Evolutionary conservation across 2,329 filamentous ascomycete genomes (phyloP), one percentile per base, ranked within the genome.

Genomic region (Monosporascus sp.): DNA sequence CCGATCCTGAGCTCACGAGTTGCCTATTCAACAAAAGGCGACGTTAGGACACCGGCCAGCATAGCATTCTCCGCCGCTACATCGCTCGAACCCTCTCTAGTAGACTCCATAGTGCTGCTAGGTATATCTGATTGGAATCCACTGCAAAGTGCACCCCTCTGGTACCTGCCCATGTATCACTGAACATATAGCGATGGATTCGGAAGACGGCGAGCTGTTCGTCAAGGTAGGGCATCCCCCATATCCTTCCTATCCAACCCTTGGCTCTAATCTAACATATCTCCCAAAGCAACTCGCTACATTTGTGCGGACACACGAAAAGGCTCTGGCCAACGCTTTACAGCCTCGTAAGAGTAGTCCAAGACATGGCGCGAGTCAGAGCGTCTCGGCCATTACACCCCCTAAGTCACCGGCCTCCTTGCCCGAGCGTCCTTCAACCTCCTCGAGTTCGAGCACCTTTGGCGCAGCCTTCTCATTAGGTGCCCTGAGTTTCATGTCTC

Each of bases 271-370:
- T 43, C 54, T 63, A 55, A 63, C 57, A 71, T 57, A 31, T 50
- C 39, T 56, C 35, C 35, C 39, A 55, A 70, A 97, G 93, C 94
- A 96, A 80, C 82, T 99, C 70, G 92, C 93, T 69, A 87, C 87
- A 74, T 97, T 96, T 74, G 91, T 99, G 74, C 90, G 92, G 58
- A 96, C 91, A 52, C 91, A 99, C 77, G 94, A 99, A 74, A 96
- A 96, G 75, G 93, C 92, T 38, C 83, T 99, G 58, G 94, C 94
- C 68, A 97, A 97, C 76, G 93, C 93, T 64, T 78, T 97, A 58
- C 93, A 97, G 72, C 80, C 95, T 63, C 87, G 87, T 70, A 85
- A 89, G 65, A 81, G 83, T 57, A 75, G 79, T 41, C 77, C 82
- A 57, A 87, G 86, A 64, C 85, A 92, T 83, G 82, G 81, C 61